Evolutionary conservation across 768 basidiomycete species (phyloP).

Genomic region (Podaxis pistillaris): DNA sequence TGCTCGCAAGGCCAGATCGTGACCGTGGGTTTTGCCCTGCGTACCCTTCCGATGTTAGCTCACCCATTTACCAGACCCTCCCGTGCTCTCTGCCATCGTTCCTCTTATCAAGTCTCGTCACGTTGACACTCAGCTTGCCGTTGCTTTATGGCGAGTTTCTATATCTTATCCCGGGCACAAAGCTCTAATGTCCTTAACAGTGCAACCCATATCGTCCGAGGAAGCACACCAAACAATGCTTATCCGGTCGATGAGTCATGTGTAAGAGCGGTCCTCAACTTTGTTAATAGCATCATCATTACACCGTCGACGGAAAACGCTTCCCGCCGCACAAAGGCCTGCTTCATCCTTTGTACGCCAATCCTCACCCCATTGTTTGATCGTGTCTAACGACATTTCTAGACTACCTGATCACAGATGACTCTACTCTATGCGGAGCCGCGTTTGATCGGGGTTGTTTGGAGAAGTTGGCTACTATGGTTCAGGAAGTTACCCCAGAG

Average conservation of each 20-base stretch:
- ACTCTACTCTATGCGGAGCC: slow-evolving; percentile 59
- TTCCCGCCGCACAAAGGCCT: slow-evolving; percentile 58
- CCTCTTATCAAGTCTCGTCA: slow-evolving; percentile 56
- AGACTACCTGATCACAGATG: slow-evolving; percentile 73
- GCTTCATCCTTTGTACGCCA: slow-evolving; percentile 70
- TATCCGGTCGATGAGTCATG: slow-evolving; percentile 40
- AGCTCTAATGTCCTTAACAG: slow-evolving; percentile 30
- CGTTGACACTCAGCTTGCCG: slow-evolving; percentile 65
- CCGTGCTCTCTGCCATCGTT: slow-evolving; percentile 44
- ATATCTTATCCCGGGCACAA: background rate
- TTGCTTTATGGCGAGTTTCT: slow-evolving; percentile 58
- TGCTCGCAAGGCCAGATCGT: slow-evolving; percentile 40
- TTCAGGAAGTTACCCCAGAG: slow-evolving; percentile 52
- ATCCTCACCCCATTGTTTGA: background rate
- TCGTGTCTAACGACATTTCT: background rate
- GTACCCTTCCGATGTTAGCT: background rate
- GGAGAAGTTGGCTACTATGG: slow-evolving; percentile 47
- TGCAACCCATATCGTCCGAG: slow-evolving; percentile 61
- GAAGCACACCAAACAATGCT: slow-evolving; percentile 26
- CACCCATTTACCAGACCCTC: slow-evolving; percentile 24
- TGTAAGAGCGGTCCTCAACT: slow-evolving; percentile 63
- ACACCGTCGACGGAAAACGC: slow-evolving; percentile 37
- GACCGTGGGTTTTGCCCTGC: slow-evolving; percentile 30
- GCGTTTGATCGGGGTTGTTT: slow-evolving; percentile 74
- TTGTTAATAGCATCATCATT: slow-evolving; percentile 60